A percentile compares a stretch with the other conserved stretches of the same genome.
phyloP scores from a whole-genome alignment of 1,284 basidiomycete genomes.

The Kwoniella shivajii region DNA sequence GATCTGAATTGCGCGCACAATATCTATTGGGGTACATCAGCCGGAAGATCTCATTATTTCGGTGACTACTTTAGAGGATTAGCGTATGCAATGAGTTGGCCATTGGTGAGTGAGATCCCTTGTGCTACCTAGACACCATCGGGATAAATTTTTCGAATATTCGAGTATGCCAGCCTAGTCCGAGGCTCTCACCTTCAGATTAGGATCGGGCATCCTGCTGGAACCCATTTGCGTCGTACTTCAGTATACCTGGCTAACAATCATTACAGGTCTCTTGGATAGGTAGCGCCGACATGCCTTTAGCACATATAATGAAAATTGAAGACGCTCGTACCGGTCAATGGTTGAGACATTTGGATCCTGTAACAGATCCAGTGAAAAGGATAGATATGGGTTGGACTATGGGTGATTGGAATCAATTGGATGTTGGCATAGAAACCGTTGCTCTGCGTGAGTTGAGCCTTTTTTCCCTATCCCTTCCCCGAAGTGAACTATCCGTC shows the following conservation, averaged over 20 bases:
- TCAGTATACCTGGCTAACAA: too few relatives aligned
- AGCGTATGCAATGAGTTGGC: constrained; percentile 56
- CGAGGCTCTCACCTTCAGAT: too few relatives aligned
- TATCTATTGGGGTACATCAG: constrained; percentile 55
- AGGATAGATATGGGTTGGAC: constrained; percentile 54
- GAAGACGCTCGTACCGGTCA: constrained; percentile 55
- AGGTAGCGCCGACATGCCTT: constrained; percentile 49
- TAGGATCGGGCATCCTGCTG: too few relatives aligned
- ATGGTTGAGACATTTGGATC: constrained; percentile 51
- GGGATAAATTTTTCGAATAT: too few relatives aligned
- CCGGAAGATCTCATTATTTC: constrained; percentile 50
- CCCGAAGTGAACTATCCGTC: background rate
- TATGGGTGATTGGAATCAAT: constrained; percentile 57
- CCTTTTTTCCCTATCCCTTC: background rate
- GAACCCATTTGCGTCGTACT: too few relatives aligned
- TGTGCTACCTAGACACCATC: too few relatives aligned
- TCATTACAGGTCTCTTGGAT: constrained; percentile 53
- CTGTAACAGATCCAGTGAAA: constrained; percentile 48
- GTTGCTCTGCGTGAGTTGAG: constrained; percentile 52
- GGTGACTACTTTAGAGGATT: constrained; percentile 54
- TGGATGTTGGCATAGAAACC: constrained; percentile 46
- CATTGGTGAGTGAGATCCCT: constrained; percentile 49
- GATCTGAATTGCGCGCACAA: constrained; percentile 53
- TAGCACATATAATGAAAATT: constrained; percentile 51
- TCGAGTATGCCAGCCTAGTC: too few relatives aligned